Evolutionary conservation across 2,329 filamentous ascomycete species (phyloP), one percentile per base, ranked within the genome.

Genomic region (Monilinia laxa): DNA sequence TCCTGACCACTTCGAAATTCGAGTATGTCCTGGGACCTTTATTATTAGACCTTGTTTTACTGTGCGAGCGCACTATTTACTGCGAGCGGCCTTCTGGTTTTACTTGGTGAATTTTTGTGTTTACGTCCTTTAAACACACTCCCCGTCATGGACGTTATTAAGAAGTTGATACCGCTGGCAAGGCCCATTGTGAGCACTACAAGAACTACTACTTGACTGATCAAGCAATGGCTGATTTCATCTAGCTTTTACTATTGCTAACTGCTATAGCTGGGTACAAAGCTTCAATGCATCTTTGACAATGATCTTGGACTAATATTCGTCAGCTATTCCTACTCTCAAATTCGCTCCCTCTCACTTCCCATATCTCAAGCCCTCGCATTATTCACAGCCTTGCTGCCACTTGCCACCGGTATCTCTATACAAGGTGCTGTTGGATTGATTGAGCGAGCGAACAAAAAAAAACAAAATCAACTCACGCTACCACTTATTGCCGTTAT

Each of bases 321-420:
- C 11, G 38, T 35, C 31, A 75, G 75, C 57, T 76, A 75, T 67
- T 70, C 73, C 12, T 73, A 71, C 66, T 70, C 69, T 4, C 72
- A 73, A 68, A 76, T 76, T 53, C 69, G 71, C 51, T 64, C 53
- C 52, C 71, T 77, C 18, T 70, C 69, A 16, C 72, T 77, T 14
- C 75, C 75, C 10, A 74, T 76, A 1, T 70, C 75, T 11, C 67
- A 72, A 70, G 71, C 72, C 14, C 72, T 76, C 3, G 72, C 70
- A 3, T 66, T 75, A 1, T 72, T 75, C 49, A 73, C 75, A 1
- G 59, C 75, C 9, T 62, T 75, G 20, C 70, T 77, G 3, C 75
- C 75, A 1, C 45, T 76, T 35, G 71, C 75, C 38, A 73, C 73
- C 5, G 72, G 70, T 28, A 62, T 75, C n/a, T 74, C 74, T 5